phyloP scores from a whole-genome alignment of 2,329 filamentous ascomycete species.

The Aspergillus sp. region DNA sequence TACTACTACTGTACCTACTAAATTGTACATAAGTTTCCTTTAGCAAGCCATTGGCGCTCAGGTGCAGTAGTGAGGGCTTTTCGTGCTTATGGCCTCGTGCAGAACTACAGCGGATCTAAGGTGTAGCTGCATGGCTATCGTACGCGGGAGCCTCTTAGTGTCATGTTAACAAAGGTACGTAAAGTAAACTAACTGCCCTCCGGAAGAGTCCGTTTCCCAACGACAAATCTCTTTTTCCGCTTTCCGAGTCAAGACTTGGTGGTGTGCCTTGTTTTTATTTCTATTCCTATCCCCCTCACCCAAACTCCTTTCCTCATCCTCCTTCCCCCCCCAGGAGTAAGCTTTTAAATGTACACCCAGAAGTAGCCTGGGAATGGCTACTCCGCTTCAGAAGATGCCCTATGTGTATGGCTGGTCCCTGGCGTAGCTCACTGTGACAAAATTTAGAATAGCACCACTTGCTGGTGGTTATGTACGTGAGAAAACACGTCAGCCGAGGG shows the following conservation, averaged over 20 bases:
- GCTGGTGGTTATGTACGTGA: no score
- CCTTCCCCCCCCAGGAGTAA: no score
- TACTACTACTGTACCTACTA: no score
- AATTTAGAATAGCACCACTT: no score
- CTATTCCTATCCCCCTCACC: no score
- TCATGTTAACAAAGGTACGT: background rate
- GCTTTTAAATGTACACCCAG: no score
- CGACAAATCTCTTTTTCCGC: background rate
- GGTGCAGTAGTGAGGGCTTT: constrained; percentile 18
- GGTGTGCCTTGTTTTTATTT: background rate
- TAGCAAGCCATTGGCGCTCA: background rate
- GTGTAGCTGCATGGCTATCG: background rate
- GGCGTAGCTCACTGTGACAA: no score
- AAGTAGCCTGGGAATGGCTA: no score
- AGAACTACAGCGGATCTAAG: constrained; percentile 8
- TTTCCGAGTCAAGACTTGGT: background rate
- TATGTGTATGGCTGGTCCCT: no score
- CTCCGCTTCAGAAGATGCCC: no score
- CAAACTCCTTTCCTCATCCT: background rate
- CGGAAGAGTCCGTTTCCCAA: background rate
- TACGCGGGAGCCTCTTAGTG: background rate
- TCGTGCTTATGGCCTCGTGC: background rate
- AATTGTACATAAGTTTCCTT: no score
- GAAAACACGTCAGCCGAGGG: no score
- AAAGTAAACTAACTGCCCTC: background rate